Evolutionary conservation across 225 moss, liverwort and hornwort genomes (phyloP), one percentile per base, ranked within the genome.

Genomic region (Physcomitrium patens): DNA sequence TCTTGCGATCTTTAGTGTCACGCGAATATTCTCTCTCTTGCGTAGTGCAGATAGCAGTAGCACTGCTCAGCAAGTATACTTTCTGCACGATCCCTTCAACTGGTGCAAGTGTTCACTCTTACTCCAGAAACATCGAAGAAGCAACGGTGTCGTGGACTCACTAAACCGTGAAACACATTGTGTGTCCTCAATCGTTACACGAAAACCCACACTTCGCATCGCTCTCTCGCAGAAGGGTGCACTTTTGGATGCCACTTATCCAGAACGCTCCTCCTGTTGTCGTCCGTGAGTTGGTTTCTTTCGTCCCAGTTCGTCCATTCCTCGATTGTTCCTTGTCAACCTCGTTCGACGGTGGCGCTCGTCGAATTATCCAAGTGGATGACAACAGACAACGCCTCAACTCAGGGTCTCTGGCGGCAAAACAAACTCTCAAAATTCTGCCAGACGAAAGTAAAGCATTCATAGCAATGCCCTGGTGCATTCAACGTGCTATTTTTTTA

Each of bases 151-250:
- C 75, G 75, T 57, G 80, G 75, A 10, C 50, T 68, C 69, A 26
- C 43, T 52, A 45, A 53, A 8, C 12, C 10, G 15, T 48, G 62
- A 10, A 42, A 8, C 57, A 0, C 52, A 73, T 74, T 68, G 82
- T 82, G 78, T 46, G 82, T 58, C 72, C 52, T 58, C 45, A 37
- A 59, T 60, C 60, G 24, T 22, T 31, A 74, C 82, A 82, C 82
- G 82, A 49, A 28, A 65, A 41, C 70, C 15, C 12, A 43, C n/a
- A 7, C 47, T 56, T 63, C 16, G 19, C 37, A 56, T 79, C 15
- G 8, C 20, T 8, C 60, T 22, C 46, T 63, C 63, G 47, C 74
- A 54, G 63, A 68, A 19, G 26, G 13, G 17, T 45, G 59, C 52
- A n/a, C 51, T 16, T 70, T 44, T 16, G 10, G 23, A 37, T 41